Conservation (phyloP, 2,329 filamentous ascomycete genomes). For the Shiraia bambusicola region DNA sequence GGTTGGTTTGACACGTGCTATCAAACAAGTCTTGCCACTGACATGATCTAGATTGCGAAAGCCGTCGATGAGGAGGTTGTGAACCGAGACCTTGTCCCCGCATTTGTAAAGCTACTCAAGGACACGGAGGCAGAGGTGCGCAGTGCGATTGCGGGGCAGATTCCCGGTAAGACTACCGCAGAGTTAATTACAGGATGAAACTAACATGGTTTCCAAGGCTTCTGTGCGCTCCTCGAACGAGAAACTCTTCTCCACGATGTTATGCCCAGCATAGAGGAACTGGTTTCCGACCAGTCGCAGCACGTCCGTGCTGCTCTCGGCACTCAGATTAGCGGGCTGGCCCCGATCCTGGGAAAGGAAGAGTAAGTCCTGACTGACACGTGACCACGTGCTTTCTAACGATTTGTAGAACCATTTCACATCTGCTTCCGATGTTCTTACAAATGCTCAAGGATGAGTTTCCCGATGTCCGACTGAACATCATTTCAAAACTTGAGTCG, state of each 20-base stretch:
- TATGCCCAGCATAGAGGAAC: slow-evolving; percentile 93
- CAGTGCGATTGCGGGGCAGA: slow-evolving; percentile 95
- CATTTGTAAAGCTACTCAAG: slow-evolving; percentile 96
- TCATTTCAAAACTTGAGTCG: slow-evolving; percentile 98
- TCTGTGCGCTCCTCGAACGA: slow-evolving; percentile 86
- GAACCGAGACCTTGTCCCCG: slow-evolving; percentile 87
- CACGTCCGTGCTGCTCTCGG: slow-evolving; percentile 94
- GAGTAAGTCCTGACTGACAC: slow-evolving; percentile 63
- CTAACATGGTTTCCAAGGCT: slow-evolving; percentile 61
- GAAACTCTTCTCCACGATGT: slow-evolving; percentile 90
- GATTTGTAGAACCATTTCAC: slow-evolving; percentile 76
- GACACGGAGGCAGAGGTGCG: slow-evolving; percentile 97
- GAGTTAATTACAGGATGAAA: slow-evolving; percentile 5
- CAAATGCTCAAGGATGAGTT: slow-evolving; percentile 99
- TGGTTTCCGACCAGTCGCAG: slow-evolving; percentile 93
- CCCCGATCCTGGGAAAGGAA: slow-evolving; percentile 95
- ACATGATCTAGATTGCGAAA: slow-evolving; percentile 76
- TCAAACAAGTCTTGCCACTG: slow-evolving; percentile 25
- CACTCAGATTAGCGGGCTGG: slow-evolving; percentile 94
- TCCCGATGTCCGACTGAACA: slow-evolving; percentile 95
- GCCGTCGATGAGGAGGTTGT: slow-evolving; percentile 97
- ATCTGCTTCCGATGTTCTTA: slow-evolving; percentile 96
- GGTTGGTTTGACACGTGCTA: slow-evolving; percentile 51
- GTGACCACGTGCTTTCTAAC: slow-evolving; percentile 29
- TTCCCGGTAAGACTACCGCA: slow-evolving; percentile 63